Evolutionary conservation across 2,329 filamentous ascomycete genomes (phyloP).

Genomic region (Canariomyces notabilis): DNA sequence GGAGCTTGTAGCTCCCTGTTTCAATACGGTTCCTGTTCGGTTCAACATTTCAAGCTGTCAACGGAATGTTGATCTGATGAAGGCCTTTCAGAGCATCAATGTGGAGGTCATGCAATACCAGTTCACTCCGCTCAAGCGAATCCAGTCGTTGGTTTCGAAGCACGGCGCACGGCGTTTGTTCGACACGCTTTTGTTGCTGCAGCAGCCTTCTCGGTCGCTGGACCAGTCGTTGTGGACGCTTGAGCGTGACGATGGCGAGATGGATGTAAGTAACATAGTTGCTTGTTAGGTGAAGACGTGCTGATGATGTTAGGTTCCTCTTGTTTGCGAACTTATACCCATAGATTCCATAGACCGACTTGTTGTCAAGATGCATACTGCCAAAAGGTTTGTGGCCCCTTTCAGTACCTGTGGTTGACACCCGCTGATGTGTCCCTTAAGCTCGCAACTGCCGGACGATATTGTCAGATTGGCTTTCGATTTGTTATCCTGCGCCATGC

Average conservation of each 20-base stretch:
- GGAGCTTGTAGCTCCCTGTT: conserved; percentile 77
- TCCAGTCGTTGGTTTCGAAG: conserved; percentile 51
- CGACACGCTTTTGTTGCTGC: conserved; percentile 74
- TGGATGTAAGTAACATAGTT: conserved; percentile 53
- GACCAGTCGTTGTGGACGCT: conserved; percentile 53
- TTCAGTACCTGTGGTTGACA: neutral
- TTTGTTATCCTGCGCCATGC: conserved; percentile 28
- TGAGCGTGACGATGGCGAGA: conserved; percentile 53
- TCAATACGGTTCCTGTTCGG: conserved; percentile 79
- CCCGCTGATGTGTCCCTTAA: conserved; percentile 10
- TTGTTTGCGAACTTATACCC: conserved; percentile 72
- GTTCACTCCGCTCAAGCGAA: conserved; percentile 66
- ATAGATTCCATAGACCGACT: conserved; percentile 47
- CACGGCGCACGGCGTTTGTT: conserved; percentile 55
- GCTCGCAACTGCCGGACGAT: conserved; percentile 23
- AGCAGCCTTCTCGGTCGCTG: conserved; percentile 57
- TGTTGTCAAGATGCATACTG: conserved; percentile 59
- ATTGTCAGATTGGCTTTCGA: conserved; percentile 24
- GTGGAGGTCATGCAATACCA: conserved; percentile 62
- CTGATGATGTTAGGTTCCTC: conserved; percentile 46
- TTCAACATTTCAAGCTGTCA: conserved; percentile 44
- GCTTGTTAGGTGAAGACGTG: too few species aligned
- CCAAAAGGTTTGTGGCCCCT: conserved; percentile 40
- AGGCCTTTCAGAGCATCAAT: conserved; percentile 57
- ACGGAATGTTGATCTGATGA: conserved; percentile 54